Conservation (phyloP, 1,284 basidiomycete genomes). For the Porodaedalea pini region DNA sequence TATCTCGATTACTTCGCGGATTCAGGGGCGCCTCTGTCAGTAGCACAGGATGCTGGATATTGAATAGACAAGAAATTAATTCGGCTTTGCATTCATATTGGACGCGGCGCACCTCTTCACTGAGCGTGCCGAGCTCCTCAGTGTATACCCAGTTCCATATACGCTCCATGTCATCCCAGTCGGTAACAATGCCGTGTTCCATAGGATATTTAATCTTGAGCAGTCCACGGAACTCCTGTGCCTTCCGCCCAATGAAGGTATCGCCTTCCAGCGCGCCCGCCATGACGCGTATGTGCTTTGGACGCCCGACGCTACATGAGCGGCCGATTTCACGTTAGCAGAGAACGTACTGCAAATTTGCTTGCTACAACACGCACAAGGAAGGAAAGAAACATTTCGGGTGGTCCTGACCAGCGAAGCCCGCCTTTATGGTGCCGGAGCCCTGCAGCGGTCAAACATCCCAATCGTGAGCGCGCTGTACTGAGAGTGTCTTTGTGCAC, state of each 20-base stretch:
- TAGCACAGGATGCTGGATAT: conserved; percentile 86
- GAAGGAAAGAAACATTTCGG: conserved; percentile 98
- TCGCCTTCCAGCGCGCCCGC: conserved; percentile 92
- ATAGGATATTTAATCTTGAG: conserved; percentile 99
- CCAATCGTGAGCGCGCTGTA: conserved; percentile 3
- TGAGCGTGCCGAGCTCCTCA: conserved; percentile 89
- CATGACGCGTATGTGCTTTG: conserved; percentile 96
- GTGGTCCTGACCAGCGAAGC: conserved; percentile 96
- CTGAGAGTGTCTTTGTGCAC: conserved; percentile 28
- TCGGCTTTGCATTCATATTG: neutral
- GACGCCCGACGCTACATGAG: conserved; percentile 77
- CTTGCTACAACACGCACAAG: conserved; percentile 69
- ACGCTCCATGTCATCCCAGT: conserved; percentile 99
- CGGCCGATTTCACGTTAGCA: conserved; percentile 23
- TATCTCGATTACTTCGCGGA: conserved; percentile 89
- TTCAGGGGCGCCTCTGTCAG: conserved; percentile 95
- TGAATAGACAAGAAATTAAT: neutral
- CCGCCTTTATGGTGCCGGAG: conserved; percentile 95
- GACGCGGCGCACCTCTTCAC: conserved; percentile 74
- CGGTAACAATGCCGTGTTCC: conserved; percentile 90
- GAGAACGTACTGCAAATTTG: conserved; percentile 32
- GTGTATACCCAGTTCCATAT: conserved; percentile 98
- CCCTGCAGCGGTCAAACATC: conserved; percentile 51
- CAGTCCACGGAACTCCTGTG: conserved; percentile 90
- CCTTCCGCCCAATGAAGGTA: conserved; percentile 88